Base-by-base conservation (phyloP, 148 eudicot species). In the Selenicereus undatus region DNA sequence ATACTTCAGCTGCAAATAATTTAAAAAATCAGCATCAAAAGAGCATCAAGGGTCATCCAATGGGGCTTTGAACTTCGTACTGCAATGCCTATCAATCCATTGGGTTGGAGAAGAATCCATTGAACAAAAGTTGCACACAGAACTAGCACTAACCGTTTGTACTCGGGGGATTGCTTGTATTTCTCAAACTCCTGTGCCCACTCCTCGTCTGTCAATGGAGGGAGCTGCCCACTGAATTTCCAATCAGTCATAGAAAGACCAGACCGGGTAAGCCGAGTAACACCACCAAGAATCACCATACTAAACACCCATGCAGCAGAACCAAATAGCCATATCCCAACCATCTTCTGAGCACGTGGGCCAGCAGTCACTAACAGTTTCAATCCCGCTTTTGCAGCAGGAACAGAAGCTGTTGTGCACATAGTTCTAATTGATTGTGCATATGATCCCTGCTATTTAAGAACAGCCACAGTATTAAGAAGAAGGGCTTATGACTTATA, bases 221-320 rank as follows among this genome's bases (percentile, higher is more conserved):
- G 98, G 86, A 92, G 99, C 78, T 86, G 39, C 39, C 99, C 98
- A 22, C 92, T 88, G 74, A 96, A 96, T 78, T 96, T 92, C 99
- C 98, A 96, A 82, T 96, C 99, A 81, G 99, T 96, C 99, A 96
- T 96, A 56, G 98, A 96, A 73, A 96, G 97, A 76, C 99, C 98
- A 58, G 98, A 96, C 18, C 97, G 86, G 4, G 98, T 93, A 77
- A 96, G 91, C 65, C 98, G 86, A 29, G 98, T 96, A 62, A 92
- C 83, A 80, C 99, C 98, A 75, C 99, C 99, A 83, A 96, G 99
- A 45, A 96, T 86, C 62, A 96, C 98, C 99, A 96, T 93, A 79
- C 98, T 96, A 80, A 92, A 93, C 64, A 96, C 99, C 99, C 98
- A 96, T 13, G 97, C 95, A 81, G 99, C 98, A 71, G 98, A 96